A percentile compares a stretch with the other conserved stretches of the same genome.
Conservation (phyloP, 257 asterid genomes). For the Agastache rugosa region DNA sequence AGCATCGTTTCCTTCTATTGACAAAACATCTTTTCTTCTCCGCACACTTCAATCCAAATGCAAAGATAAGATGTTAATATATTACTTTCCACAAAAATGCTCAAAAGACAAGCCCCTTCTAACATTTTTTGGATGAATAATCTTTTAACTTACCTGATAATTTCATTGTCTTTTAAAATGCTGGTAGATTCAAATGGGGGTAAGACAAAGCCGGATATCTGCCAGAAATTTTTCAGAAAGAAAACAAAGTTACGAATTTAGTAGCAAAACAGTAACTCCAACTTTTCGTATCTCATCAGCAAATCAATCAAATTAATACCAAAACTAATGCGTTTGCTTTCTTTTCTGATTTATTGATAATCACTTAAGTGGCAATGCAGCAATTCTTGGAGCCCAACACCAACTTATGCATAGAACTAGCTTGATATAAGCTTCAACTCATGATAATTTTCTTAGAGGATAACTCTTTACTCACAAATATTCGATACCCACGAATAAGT, state of each 20-base stretch:
- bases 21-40: constrained; percentile 55
- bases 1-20: constrained; percentile 54
- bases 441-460: neutral
- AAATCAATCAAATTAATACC: constrained; percentile 5
- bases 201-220: constrained; percentile 81
- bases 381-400: no score
- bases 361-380: constrained; percentile 2
- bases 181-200: constrained; percentile 75
- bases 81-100: constrained; percentile 15
- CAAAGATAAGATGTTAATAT: constrained; percentile 15
- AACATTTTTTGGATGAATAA: neutral
- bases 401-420: neutral
- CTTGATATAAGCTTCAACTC: neutral
- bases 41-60: constrained; percentile 54
- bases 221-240: constrained; percentile 38
- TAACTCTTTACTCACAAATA: constrained; percentile 2
- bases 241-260: neutral
- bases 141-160: constrained; percentile 63
- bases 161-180: constrained; percentile 71
- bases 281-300: neutral
- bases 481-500: constrained; percentile 1
- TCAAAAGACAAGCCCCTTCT: constrained; percentile 10
- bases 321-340: constrained; percentile 10
- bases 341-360: neutral
- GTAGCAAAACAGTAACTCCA: constrained; percentile 16